Evolutionary conservation across 441 rosid species (phyloP).

Genomic region (Mallotus repandus): DNA sequence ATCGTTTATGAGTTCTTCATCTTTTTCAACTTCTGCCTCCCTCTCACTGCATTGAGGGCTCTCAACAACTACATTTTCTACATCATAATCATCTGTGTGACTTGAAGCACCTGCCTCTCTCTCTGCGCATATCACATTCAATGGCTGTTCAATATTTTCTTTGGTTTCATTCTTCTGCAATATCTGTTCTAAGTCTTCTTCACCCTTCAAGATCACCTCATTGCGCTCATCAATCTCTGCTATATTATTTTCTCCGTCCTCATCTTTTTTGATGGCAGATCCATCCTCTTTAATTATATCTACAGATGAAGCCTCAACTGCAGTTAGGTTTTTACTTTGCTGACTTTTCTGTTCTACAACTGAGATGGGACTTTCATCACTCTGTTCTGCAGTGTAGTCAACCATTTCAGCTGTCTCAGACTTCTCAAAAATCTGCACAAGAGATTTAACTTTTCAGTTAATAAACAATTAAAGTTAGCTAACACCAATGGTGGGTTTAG

Average conservation of each 20-base stretch:
- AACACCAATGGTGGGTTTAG: neutral
- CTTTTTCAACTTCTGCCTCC: constrained; percentile 20
- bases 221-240: constrained; percentile 10
- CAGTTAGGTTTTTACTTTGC: constrained; percentile 8
- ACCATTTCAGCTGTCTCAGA: constrained; percentile 11
- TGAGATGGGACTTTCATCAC: constrained; percentile 1
- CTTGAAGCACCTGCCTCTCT: constrained; percentile 9
- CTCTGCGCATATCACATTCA: neutral
- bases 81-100: constrained; percentile 12
- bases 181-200: constrained; percentile 24
- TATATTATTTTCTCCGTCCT: constrained; percentile 7
- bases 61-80: constrained; percentile 14
- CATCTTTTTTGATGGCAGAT: constrained; percentile 4
- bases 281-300: constrained; percentile 13
- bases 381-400: constrained; percentile 4
- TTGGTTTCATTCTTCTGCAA: neutral
- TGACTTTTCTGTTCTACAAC: neutral
- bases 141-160: constrained; percentile 13
- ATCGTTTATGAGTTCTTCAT: constrained; percentile 14
- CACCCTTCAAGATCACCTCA: constrained; percentile 14
- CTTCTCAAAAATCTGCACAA: constrained; percentile 22
- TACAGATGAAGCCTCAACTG: neutral
- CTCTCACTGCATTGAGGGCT: constrained; percentile 13
- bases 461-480: too few relatives aligned
- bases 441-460: neutral